Evolutionary conservation across 306 rosid genomes (phyloP).

Genomic region (Sesbania bispinosa): DNA sequence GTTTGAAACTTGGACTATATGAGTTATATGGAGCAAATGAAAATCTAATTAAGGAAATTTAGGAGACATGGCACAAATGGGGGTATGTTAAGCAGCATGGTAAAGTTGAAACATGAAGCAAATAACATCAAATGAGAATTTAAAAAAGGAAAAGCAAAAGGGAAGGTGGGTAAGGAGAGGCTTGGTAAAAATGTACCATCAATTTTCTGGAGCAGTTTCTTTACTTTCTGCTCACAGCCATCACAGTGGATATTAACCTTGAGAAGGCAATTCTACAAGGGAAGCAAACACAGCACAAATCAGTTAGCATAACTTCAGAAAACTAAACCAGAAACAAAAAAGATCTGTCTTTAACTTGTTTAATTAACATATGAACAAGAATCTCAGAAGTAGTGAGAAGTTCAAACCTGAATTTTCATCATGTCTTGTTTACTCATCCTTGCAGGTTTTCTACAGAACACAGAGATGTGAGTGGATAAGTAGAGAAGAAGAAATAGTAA

Average conservation of each 20-base stretch:
- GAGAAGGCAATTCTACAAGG: constrained; percentile 63
- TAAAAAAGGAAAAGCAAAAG: not conserved
- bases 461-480: constrained; percentile 6
- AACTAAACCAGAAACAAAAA: not conserved
- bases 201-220: constrained; percentile 78
- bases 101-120: constrained; percentile 14
- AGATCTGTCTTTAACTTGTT: not conserved
- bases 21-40: not conserved
- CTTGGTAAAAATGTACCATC: constrained; percentile 50
- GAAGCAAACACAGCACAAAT: constrained; percentile 10
- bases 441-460: not conserved
- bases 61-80: not conserved
- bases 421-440: constrained; percentile 80
- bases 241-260: constrained; percentile 84
- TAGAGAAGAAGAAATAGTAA: not conserved
- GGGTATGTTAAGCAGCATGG: not conserved
- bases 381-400: constrained; percentile 8
- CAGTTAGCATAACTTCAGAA: not conserved
- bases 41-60: not conserved
- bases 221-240: constrained; percentile 79
- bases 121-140: not conserved
- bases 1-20: not conserved
- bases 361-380: not conserved
- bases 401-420: constrained; percentile 67
- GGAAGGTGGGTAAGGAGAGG: not conserved